Conservation (phyloP, 148 eudicot species). For the Persicaria maculosa region DNA sequence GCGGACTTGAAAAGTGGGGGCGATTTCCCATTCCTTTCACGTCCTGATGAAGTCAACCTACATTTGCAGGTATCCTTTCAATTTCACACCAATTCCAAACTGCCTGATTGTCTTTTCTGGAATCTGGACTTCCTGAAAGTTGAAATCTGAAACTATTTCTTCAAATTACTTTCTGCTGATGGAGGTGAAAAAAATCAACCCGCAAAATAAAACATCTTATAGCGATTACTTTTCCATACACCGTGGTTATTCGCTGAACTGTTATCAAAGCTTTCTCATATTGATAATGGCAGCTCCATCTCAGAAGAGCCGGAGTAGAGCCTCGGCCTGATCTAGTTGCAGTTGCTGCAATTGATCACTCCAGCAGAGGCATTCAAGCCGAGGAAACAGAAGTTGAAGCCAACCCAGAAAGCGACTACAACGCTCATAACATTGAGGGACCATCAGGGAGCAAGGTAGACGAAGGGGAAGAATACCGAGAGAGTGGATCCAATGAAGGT, state of each 20-base stretch:
- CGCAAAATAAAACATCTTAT: too few species aligned
- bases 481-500: conserved; percentile 27
- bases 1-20: conserved; percentile 88
- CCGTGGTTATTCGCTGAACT: neutral
- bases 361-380: conserved; percentile 1
- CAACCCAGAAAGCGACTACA: conserved; percentile 1
- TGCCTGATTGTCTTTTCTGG: neutral
- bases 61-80: conserved; percentile 71
- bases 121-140: too few species aligned
- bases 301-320: conserved; percentile 90
- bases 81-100: neutral
- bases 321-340: conserved; percentile 62
- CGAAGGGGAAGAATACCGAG: conserved; percentile 33
- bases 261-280: neutral
- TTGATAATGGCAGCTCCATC: conserved; percentile 57
- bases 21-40: conserved; percentile 92
- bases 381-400: conserved; percentile 9
- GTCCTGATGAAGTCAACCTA: conserved; percentile 94
- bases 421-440: conserved; percentile 16
- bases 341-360: conserved; percentile 21
- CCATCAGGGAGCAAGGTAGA: conserved; percentile 21
- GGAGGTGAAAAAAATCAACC: too few species aligned
- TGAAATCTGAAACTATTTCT: too few species aligned
- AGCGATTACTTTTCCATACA: too few species aligned
- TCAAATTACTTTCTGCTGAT: conserved; percentile 1